Evolutionary conservation across 768 basidiomycete genomes (phyloP).

Genomic region (Termitomyces sp.): DNA sequence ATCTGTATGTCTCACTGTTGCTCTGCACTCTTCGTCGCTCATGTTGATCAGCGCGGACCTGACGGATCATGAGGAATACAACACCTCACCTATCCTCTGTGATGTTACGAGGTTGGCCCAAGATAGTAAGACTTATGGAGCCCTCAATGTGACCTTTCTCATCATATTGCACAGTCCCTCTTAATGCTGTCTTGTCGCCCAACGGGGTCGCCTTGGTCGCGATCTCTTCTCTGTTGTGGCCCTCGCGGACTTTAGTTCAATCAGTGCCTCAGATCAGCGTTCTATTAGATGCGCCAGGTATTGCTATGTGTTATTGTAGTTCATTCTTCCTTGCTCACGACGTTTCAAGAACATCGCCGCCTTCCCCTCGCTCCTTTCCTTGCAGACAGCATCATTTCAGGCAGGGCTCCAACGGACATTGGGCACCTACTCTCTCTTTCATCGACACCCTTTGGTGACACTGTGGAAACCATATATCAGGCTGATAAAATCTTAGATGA

Average conservation of each 20-base stretch:
- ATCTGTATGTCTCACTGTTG: conserved; percentile 39
- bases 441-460: conserved; percentile 34
- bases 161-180: conserved; percentile 43
- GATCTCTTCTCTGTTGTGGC: conserved; percentile 40
- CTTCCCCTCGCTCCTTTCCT: conserved; percentile 25
- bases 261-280: conserved; percentile 34
- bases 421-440: conserved; percentile 49
- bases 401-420: conserved; percentile 55
- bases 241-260: conserved; percentile 38
- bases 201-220: conserved; percentile 56
- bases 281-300: conserved; percentile 12
- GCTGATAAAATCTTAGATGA: conserved; percentile 44
- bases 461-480: conserved; percentile 43
- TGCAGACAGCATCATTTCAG: conserved; percentile 44
- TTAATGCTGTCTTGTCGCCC: conserved; percentile 52
- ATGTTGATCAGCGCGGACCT: conserved; percentile 46
- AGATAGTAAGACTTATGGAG: conserved; percentile 39
- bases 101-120: conserved; percentile 37
- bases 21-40: background rate
- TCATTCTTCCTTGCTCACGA: background rate
- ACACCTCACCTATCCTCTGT: conserved; percentile 41
- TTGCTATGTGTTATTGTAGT: background rate
- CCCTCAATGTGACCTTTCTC: background rate
- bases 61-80: conserved; percentile 47
- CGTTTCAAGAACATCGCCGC: conserved; percentile 5